Evolutionary conservation across 192 early-diverging fungal genomes (phyloP).

Genomic region (Endogone sp.): DNA sequence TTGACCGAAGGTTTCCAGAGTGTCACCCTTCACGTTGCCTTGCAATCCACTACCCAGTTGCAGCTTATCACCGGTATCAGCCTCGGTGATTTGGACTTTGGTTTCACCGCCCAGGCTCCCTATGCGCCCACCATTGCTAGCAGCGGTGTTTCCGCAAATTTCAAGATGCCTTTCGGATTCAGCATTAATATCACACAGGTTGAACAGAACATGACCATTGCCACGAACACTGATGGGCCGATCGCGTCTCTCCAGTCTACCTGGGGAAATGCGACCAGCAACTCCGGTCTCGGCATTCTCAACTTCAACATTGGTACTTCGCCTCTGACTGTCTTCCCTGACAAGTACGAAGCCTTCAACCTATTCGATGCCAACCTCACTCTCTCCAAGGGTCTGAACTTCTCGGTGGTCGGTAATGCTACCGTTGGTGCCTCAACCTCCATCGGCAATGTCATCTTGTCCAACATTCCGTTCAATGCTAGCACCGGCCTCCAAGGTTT

Average conservation of each 20-base stretch:
- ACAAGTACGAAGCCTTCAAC: slow-evolving; percentile 44
- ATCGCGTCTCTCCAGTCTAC: slow-evolving; percentile 32
- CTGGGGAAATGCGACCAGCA: slow-evolving; percentile 33
- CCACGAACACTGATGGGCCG: slow-evolving; percentile 16
- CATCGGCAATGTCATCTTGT: slow-evolving; percentile 46
- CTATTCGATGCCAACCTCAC: slow-evolving; percentile 48
- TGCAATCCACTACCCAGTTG: slow-evolving; percentile 33
- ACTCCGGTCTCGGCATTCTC: slow-evolving; percentile 37
- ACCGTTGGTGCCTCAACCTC: slow-evolving; percentile 47
- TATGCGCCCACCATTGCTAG: slow-evolving; percentile 47
- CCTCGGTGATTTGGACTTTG: slow-evolving; percentile 50
- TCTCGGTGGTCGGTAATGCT: slow-evolving; percentile 45
- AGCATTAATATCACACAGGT: slow-evolving; percentile 51
- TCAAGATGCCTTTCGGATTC: slow-evolving; percentile 62
- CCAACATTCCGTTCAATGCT: slow-evolving; percentile 51
- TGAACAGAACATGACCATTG: slow-evolving; percentile 46
- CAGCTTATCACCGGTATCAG: slow-evolving; percentile 47
- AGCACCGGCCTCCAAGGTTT: slow-evolving; percentile 47
- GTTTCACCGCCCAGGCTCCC: slow-evolving; percentile 36
- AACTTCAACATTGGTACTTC: slow-evolving; percentile 42
- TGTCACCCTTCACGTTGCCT: slow-evolving; percentile 45
- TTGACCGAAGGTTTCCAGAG: slow-evolving; percentile 43
- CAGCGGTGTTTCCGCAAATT: slow-evolving; percentile 39
- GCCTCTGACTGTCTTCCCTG: slow-evolving; percentile 39
- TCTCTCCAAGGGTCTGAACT: slow-evolving; percentile 26